These are phyloP conservation scores for Lanmaoa pseudosensibilis DNA, from an alignment of 768 basidiomycete genomes.

Conservation along the genomic window DNA sequence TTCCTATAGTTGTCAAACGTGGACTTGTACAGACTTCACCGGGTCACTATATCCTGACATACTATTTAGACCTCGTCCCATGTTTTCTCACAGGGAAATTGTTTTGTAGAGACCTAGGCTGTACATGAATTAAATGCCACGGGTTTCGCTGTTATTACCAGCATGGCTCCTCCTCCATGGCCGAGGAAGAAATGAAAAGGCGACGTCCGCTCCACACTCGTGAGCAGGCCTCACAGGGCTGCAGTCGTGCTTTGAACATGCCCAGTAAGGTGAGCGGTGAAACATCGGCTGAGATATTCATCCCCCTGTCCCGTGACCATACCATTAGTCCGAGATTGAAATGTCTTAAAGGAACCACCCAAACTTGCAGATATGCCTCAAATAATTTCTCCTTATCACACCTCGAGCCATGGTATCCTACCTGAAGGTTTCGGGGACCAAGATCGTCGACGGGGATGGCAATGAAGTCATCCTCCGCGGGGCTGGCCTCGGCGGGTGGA, in stretches of 20 bases:
- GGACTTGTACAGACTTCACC: conserved; percentile 25
- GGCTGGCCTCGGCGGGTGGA: conserved; percentile 82
- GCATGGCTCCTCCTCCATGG: background rate
- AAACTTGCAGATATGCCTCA: background rate
- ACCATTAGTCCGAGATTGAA: background rate
- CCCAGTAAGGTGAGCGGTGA: conserved; percentile 9
- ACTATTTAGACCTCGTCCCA: conserved; percentile 17
- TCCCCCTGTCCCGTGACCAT: background rate
- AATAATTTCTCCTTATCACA: background rate
- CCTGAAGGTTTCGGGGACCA: conserved; percentile 57
- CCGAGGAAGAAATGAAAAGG: background rate
- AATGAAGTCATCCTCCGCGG: conserved; percentile 64
- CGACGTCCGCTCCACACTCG: background rate
- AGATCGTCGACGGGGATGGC: conserved; percentile 56
- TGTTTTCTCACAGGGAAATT: conserved; percentile 11
- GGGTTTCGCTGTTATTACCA: background rate
- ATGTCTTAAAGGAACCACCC: background rate
- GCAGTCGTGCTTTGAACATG: background rate
- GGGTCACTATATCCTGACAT: conserved; percentile 17
- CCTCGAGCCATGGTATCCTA: conserved; percentile 36
- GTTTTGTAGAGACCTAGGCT: conserved; percentile 26
- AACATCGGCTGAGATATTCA: conserved; percentile 14
- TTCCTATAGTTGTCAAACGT: conserved; percentile 28
- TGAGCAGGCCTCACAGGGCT: background rate
- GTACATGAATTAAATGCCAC: conserved; percentile 5